Base-by-base conservation (phyloP, 495 filamentous ascomycete species). In the Lophiotrema nucula region DNA sequence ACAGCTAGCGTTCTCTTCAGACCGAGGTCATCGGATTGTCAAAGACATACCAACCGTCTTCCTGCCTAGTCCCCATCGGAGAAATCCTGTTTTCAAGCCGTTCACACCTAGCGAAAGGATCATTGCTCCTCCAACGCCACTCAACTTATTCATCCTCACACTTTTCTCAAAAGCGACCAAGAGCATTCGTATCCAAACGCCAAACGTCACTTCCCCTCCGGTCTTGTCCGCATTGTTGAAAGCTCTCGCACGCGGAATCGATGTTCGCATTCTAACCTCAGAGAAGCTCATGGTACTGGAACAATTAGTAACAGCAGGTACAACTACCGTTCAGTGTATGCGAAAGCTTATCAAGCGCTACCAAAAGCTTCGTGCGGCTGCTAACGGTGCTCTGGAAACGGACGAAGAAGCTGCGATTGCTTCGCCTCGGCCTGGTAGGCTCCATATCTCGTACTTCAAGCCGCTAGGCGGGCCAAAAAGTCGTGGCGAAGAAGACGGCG, bases 271-370 rank as follows among this genome's bases (percentile, higher is more conserved):
- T 45, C 72, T 88, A 16, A 89, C 86, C 1, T 83, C 79, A 63
- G 72, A 77, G 19, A 73, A 74, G 19, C 82, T 90, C 74, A 90
- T 91, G 88, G 37, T 84, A 13, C 64, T 89, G 6, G 88, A 90
- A 68, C 88, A 90, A 69, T 72, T 90, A 15, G 68, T 84, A 37
- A 90, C 88, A 0, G 83, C 85, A 0, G 84, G 83, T 11, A 87
- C 82, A 0, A 83, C 78, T 2, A 89, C 87, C 0, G 73, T 78
- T 25, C 73, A 77, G 44, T 83, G 79, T 44, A 58, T 90, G 4
- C 70, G 70, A 44, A 77, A 74, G 22, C 72, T 90, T 0, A 69
- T 81, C 10, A 70, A 72, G 27, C 69, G 70, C 5, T 81, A 81
- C 60, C 8, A 35, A 15, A 35, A 35, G 31, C 8, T 35, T 8